Evolutionary conservation across 1,284 basidiomycete genomes (phyloP).

Genomic region (Porodaedalea pini): DNA sequence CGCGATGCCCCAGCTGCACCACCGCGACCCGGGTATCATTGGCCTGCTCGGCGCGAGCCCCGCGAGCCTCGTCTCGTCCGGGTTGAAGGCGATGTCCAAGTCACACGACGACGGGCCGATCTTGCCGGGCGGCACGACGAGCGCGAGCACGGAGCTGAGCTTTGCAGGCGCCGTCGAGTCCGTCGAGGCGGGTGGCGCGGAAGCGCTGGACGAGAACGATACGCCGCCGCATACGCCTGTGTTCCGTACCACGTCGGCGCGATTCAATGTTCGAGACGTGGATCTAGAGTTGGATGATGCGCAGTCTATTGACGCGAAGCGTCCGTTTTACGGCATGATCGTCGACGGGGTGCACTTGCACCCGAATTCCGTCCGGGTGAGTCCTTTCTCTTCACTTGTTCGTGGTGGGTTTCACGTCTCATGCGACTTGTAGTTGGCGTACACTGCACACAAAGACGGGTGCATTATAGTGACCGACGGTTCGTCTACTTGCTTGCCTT

Average conservation of each 20-base stretch:
- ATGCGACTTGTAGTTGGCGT: conserved; percentile 59
- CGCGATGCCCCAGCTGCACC: conserved; percentile 85
- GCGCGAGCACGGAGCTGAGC: conserved; percentile 14
- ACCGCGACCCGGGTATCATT: conserved; percentile 82
- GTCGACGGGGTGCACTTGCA: conserved; percentile 90
- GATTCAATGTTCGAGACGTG: conserved; percentile 3
- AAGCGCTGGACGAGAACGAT: conserved; percentile 60
- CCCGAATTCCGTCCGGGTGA: conserved; percentile 81
- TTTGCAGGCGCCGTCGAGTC: conserved; percentile 24
- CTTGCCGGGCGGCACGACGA: background rate
- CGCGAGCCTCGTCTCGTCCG: conserved; percentile 31
- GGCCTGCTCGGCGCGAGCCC: conserved; percentile 81
- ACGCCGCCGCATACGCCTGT: conserved; percentile 61
- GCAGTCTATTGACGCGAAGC: conserved; percentile 40
- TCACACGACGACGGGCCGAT: background rate
- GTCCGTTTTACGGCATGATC: conserved; percentile 86
- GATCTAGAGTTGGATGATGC: conserved; percentile 32
- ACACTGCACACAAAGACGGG: conserved; percentile 76
- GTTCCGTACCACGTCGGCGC: conserved; percentile 19
- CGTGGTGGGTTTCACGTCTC: background rate
- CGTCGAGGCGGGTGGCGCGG: conserved; percentile 36
- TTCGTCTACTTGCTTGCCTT: conserved; percentile 31
- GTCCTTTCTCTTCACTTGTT: conserved; percentile 25
- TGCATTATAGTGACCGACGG: conserved; percentile 89
- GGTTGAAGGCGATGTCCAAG: background rate